Evolutionary conservation across 306 rosid species (phyloP).

Genomic region (Fagus crenata): DNA sequence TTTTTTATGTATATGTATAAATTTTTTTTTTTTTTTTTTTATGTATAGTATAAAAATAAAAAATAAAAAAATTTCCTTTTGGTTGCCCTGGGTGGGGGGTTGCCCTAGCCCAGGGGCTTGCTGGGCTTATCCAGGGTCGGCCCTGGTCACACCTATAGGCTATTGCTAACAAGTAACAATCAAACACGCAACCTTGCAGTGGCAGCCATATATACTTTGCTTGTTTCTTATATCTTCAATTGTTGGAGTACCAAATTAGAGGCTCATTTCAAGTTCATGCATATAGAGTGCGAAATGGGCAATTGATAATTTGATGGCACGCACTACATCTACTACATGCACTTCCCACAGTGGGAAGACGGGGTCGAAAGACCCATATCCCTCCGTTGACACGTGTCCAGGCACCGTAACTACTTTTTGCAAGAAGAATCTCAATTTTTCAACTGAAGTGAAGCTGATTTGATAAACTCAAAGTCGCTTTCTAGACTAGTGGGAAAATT

Average conservation of each 20-base stretch:
- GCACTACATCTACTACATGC: conserved; percentile 9
- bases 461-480: conserved; percentile 45
- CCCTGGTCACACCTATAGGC: no score
- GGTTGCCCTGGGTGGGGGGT: no score
- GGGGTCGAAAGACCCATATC: conserved; percentile 14
- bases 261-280: conserved; percentile 19
- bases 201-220: not conserved
- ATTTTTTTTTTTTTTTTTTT: no score
- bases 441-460: conserved; percentile 38
- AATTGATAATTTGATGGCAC: conserved; percentile 8
- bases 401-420: conserved; percentile 17
- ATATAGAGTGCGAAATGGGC: conserved; percentile 15
- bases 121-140: no score
- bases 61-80: no score
- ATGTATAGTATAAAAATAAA: no score
- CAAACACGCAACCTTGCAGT: no score
- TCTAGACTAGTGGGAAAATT: not conserved
- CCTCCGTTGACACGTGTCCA: conserved; percentile 39
- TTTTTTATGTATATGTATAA: no score
- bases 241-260: not conserved
- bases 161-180: no score
- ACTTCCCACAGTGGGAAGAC: not conserved
- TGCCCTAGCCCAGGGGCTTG: no score
- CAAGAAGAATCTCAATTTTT: conserved; percentile 26
- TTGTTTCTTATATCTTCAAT: not conserved